Evolutionary conservation across 768 basidiomycete genomes (phyloP), one percentile per base, ranked within the genome.

Genomic region (Lyophyllum shimeji): DNA sequence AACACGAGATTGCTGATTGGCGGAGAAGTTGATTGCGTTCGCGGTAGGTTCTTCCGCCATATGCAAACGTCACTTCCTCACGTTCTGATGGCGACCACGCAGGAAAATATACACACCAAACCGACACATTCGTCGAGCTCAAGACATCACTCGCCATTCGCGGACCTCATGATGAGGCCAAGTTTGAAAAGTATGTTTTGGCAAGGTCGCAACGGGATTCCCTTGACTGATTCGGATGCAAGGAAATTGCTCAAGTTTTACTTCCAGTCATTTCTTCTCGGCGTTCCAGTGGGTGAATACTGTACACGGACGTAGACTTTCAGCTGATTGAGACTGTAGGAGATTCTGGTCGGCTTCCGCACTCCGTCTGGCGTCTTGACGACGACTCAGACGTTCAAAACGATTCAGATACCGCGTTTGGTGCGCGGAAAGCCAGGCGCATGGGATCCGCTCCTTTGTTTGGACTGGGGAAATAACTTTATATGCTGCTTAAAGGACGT

Each of bases 221-320:
- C 7, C 24, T 40, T 20, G 7, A 33, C 52, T 57, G n/a, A 61
- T 53, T 31, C 23, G 54, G 37, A 43, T 52, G 53, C 50, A 66
- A 93, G 90, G 69, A 95, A 95, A 67, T 74, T 95, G n/a, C 82
- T 95, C 55, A 94, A 92, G 65, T 93, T 93, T 70, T 95, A 94
- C 76, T 84, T 93, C 57, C 93, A 95, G 65, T 94, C 92, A 0
- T 95, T 93, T 69, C 80, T 95, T 24, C 82, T 95, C 52, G 94
- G 93, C 47, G 92, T 95, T n/a, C 93, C 93, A 20, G 89, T 89
- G 67, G 62, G 86, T 69, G 53, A 57, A 52, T n/a, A 3, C 2
- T 40, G 18, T 40, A 39, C 37, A 37, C n/a, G 50, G 23, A 29
- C 37, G 34, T 18, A 17, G 33, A 31, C 11, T n/a, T 15, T 3